These are phyloP conservation scores for Vanrija sp. DNA, from an alignment of 1,284 basidiomycete species.

Conservation along the genomic window DNA sequence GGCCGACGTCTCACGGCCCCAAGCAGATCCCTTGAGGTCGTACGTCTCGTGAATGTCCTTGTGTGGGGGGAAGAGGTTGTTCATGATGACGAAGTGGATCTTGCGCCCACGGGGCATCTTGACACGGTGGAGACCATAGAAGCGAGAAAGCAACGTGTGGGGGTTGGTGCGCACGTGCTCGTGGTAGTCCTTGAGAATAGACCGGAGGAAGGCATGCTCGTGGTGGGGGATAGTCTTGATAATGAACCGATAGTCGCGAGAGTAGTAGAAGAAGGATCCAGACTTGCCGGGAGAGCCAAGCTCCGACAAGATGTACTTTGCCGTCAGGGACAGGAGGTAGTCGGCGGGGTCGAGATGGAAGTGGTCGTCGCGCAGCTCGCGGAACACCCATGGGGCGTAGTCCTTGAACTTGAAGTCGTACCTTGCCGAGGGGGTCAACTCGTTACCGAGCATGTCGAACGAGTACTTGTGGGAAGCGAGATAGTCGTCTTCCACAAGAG, in stretches of 20 bases:
- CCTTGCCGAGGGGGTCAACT: constrained; percentile 90
- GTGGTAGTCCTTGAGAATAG: constrained; percentile 81
- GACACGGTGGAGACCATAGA: constrained; percentile 95
- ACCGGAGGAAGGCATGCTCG: constrained; percentile 89
- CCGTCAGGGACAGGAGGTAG: constrained; percentile 91
- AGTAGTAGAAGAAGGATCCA: constrained; percentile 99
- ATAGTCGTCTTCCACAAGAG: constrained; percentile 83
- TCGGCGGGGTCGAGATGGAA: constrained; percentile 96
- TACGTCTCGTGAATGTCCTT: constrained; percentile 97
- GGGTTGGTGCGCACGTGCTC: constrained; percentile 84
- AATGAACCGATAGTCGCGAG: constrained; percentile 97
- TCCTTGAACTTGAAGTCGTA: constrained; percentile 93
- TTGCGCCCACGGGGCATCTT: constrained; percentile 90
- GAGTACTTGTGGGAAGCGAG: constrained; percentile 88
- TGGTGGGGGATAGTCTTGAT: constrained; percentile 97
- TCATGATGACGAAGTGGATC: constrained; percentile 99
- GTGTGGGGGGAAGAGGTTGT: constrained; percentile 97
- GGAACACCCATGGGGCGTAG: constrained; percentile 97
- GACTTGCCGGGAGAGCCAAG: constrained; percentile 98
- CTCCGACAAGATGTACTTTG: constrained; percentile 96
- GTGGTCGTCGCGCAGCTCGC: constrained; percentile 85
- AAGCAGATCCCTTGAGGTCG: constrained; percentile 91
- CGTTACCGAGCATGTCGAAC: constrained; percentile 98
- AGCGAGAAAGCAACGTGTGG: constrained; percentile 86
- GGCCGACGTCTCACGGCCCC: constrained; percentile 83